Evolutionary conservation across 345 rosid genomes (phyloP).

Genomic region (Bruguiera sexangula): DNA sequence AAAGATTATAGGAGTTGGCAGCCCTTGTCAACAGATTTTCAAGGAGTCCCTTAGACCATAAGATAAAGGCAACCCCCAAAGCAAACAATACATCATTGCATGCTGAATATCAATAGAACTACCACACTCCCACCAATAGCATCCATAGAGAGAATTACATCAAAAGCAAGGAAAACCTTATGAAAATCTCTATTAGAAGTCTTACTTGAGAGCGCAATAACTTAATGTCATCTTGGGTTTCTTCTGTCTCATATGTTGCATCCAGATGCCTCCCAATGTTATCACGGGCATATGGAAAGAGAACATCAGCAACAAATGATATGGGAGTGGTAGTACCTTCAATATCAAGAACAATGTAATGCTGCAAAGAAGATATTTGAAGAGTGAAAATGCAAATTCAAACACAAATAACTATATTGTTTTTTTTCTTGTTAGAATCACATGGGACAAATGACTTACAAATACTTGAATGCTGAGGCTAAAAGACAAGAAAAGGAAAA

Average conservation of each 20-base stretch:
- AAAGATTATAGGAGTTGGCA: constrained; percentile 10
- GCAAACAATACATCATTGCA: not conserved
- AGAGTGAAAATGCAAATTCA: not conserved
- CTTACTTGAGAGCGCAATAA: constrained; percentile 73
- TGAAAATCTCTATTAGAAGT: constrained; percentile 9
- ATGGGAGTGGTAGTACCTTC: constrained; percentile 99
- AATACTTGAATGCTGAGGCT: too few relatives aligned
- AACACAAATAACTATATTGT: not conserved
- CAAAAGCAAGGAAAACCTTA: not conserved
- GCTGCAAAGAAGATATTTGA: constrained; percentile 46
- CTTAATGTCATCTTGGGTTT: constrained; percentile 75
- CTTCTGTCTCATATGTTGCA: constrained; percentile 64
- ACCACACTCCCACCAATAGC: not conserved
- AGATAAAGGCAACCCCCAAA: not conserved
- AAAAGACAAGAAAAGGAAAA: not conserved
- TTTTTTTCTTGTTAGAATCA: not conserved
- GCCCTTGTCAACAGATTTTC: not conserved
- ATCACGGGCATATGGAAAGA: constrained; percentile 86
- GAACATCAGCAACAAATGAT: constrained; percentile 84
- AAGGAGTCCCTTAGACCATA: not conserved
- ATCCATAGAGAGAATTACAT: not conserved
- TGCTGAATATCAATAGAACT: not conserved
- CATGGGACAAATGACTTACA: too few relatives aligned
- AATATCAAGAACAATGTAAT: constrained; percentile 83
- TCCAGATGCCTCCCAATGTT: constrained; percentile 80